Conservation (phyloP, 257 asterid genomes). For the Ligustrum vulgare region DNA sequence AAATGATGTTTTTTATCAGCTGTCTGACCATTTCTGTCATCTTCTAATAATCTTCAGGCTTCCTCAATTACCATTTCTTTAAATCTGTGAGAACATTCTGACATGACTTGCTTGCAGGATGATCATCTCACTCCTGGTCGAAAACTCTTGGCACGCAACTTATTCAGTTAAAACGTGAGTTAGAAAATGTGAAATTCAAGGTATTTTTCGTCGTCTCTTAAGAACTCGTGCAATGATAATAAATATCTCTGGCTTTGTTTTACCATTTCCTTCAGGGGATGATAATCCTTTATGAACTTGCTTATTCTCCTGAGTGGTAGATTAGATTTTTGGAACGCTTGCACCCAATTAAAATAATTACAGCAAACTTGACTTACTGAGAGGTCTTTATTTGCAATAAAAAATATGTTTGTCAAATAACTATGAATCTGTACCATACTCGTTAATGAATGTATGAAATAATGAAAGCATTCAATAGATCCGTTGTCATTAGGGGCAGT, state of each 20-base stretch:
- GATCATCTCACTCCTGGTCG: constrained; percentile 65
- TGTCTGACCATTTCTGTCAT: not conserved
- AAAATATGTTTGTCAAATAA: too few relatives aligned
- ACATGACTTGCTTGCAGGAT: constrained; percentile 57
- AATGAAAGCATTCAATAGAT: too few relatives aligned
- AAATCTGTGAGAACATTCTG: constrained; percentile 24
- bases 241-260: not conserved
- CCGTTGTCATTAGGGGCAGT: too few relatives aligned
- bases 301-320: not conserved
- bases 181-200: constrained; percentile 37
- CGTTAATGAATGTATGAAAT: too few relatives aligned
- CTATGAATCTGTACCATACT: too few relatives aligned
- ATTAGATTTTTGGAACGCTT: not conserved
- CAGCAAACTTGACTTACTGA: too few relatives aligned
- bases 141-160: constrained; percentile 74
- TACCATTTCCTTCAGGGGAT: too few relatives aligned
- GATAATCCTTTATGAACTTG: not conserved
- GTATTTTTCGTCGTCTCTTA: constrained; percentile 33
- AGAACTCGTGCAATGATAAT: constrained; percentile 13
- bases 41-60: not conserved
- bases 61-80: not conserved
- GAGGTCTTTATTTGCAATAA: too few relatives aligned
- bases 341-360: not conserved
- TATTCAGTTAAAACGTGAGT: constrained; percentile 75
- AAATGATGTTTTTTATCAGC: not conserved